Percentiles rank a stretch among this genome's conserved stretches.
Conservation (phyloP, 345 rosid genomes). For the Salix caprea region DNA sequence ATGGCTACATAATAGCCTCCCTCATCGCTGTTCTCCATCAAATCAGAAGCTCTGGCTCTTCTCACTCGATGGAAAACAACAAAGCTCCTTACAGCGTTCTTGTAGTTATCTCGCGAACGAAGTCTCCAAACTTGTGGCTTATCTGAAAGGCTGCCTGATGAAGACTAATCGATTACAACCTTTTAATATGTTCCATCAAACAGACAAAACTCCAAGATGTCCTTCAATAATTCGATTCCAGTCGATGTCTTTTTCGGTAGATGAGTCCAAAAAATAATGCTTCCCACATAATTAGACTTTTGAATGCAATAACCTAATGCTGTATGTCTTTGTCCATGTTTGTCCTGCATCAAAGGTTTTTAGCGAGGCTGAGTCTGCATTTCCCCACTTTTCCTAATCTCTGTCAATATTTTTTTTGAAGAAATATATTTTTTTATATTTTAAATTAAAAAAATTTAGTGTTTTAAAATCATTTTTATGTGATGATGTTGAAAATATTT, state of each 20-base stretch:
- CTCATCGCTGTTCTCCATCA: background rate
- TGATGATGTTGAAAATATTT: too few relatives aligned
- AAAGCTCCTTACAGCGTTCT: background rate
- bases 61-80: background rate
- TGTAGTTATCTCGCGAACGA: background rate
- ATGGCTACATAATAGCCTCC: background rate
- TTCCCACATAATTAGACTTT: slow-evolving; percentile 10
- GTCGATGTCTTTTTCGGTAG: slow-evolving; percentile 5
- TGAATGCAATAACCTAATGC: background rate
- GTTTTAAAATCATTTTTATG: too few relatives aligned
- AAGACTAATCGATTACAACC: background rate
- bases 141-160: slow-evolving; percentile 2
- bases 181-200: background rate
- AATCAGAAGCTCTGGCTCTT: background rate
- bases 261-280: slow-evolving; percentile 3
- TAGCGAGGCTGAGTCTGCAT: background rate
- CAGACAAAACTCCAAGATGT: slow-evolving; percentile 6
- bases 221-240: slow-evolving; percentile 9
- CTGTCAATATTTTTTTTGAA: too few relatives aligned
- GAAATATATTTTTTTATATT: too few relatives aligned
- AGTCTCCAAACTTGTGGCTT: background rate
- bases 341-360: background rate
- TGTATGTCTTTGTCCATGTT: background rate
- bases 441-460: too few relatives aligned
- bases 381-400: background rate